phyloP scores from a whole-genome alignment of 179 eudicot genomes.

The Beta lomatogona region DNA sequence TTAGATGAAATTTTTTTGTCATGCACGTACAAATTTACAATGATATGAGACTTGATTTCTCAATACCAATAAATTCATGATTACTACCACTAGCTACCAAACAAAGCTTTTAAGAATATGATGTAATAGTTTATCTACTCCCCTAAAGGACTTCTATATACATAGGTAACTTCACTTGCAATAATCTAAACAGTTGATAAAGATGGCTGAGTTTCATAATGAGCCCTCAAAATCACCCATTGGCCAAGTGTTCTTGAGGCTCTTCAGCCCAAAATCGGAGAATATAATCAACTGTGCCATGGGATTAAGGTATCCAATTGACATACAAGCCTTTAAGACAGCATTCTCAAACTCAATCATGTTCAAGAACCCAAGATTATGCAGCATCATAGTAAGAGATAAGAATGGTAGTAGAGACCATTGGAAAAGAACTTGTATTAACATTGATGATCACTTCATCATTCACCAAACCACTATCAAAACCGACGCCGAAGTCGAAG shows the following conservation, averaged over 20 bases:
- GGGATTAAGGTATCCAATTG: conserved; percentile 39
- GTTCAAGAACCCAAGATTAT: conserved; percentile 65
- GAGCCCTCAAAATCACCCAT: conserved; percentile 29
- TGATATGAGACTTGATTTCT: too few relatives aligned
- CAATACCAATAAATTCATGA: too few relatives aligned
- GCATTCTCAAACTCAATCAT: conserved; percentile 44
- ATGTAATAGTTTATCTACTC: too few relatives aligned
- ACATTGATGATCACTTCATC: conserved; percentile 36
- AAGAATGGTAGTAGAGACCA: conserved; percentile 37
- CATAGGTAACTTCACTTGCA: too few relatives aligned
- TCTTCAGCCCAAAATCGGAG: conserved; percentile 37
- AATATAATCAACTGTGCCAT: conserved; percentile 45
- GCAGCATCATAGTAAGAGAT: conserved; percentile 52
- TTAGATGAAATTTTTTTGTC: too few relatives aligned
- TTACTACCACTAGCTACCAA: too few relatives aligned
- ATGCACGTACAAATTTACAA: too few relatives aligned
- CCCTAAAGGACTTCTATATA: too few relatives aligned
- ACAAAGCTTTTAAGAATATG: too few relatives aligned
- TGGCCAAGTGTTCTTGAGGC: conserved; percentile 33
- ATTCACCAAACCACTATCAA: background rate
- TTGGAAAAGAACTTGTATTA: conserved; percentile 27
- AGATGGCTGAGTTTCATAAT: background rate
- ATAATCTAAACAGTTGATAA: too few relatives aligned
- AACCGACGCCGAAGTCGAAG: background rate
- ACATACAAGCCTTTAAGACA: conserved; percentile 31